phyloP scores from a whole-genome alignment of 495 filamentous ascomycete genomes.

The Aspergillus campestris region DNA sequence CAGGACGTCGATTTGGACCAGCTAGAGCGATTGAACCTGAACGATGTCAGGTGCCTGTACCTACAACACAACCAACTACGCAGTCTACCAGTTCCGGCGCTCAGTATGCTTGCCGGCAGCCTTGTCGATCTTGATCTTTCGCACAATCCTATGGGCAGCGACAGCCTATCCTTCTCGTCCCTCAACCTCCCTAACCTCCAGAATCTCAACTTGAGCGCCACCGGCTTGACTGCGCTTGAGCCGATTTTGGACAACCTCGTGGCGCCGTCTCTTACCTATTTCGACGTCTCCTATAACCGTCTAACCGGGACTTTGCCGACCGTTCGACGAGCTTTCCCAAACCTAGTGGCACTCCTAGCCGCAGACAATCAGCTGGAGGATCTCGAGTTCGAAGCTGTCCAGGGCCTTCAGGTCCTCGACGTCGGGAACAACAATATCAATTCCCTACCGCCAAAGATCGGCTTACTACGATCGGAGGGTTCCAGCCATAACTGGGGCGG shows the following conservation, averaged over 20 bases:
- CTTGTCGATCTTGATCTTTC: conserved; percentile 71
- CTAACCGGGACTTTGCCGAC: conserved; percentile 55
- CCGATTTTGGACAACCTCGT: conserved; percentile 53
- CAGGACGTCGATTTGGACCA: conserved; percentile 37
- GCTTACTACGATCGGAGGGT: conserved; percentile 53
- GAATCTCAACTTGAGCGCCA: conserved; percentile 62
- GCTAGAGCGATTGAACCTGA: conserved; percentile 34
- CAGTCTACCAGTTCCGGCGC: conserved; percentile 51
- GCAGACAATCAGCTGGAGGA: conserved; percentile 69
- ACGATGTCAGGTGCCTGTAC: conserved; percentile 49
- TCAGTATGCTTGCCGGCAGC: conserved; percentile 57
- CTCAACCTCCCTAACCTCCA: conserved; percentile 65
- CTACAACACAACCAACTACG: conserved; percentile 71
- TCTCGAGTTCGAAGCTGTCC: conserved; percentile 62
- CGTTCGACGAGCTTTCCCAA: conserved; percentile 52
- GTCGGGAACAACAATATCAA: conserved; percentile 75
- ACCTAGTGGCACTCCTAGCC: conserved; percentile 55
- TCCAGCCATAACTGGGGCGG: conserved; percentile 28
- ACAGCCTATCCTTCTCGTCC: conserved; percentile 46
- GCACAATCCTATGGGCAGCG: conserved; percentile 63
- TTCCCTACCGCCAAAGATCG: conserved; percentile 66
- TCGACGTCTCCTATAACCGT: conserved; percentile 75
- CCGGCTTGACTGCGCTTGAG: conserved; percentile 56
- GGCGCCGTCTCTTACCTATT: conserved; percentile 61
- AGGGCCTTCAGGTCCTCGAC: conserved; percentile 68